Conservation (phyloP, 108 stramenopile species). For the Skeletonema costatum region DNA sequence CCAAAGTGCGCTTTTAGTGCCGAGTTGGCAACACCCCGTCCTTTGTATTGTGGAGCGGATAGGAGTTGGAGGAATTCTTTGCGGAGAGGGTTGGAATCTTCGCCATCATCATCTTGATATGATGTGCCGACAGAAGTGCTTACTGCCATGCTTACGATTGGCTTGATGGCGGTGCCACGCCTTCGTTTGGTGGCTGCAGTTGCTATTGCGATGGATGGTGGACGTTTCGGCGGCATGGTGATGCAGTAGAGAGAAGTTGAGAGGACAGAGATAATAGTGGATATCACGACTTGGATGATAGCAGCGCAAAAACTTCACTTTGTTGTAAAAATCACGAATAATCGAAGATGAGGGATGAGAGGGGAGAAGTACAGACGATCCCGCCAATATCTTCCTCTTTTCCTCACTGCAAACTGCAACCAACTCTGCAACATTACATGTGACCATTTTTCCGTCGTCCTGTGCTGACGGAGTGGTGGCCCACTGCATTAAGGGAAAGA, state of each 20-base stretch:
- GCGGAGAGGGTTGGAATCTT: conserved; percentile 26
- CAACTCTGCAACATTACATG: too few species aligned
- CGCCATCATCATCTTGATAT: neutral
- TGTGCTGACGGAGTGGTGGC: neutral
- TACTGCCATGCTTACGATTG: neutral
- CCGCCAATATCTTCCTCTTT: too few species aligned
- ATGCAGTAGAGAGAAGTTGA: neutral
- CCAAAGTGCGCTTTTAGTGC: conserved; percentile 67
- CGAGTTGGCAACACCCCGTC: conserved; percentile 68
- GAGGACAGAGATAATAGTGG: too few species aligned
- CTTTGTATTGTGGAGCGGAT: conserved; percentile 44
- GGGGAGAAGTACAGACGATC: too few species aligned
- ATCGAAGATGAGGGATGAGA: too few species aligned
- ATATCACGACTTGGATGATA: too few species aligned
- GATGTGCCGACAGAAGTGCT: neutral
- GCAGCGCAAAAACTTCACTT: too few species aligned
- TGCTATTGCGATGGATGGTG: neutral
- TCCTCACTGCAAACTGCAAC: too few species aligned
- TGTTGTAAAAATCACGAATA: too few species aligned
- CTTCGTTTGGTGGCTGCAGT: neutral
- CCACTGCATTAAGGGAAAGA: too few species aligned
- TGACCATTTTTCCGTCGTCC: too few species aligned
- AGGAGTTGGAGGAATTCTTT: conserved; percentile 71
- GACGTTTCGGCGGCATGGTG: neutral
- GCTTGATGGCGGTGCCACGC: neutral